These are phyloP conservation scores for Ogataea degrootiae DNA, from an alignment of 805 yeast genomes.

Conservation along the genomic window DNA sequence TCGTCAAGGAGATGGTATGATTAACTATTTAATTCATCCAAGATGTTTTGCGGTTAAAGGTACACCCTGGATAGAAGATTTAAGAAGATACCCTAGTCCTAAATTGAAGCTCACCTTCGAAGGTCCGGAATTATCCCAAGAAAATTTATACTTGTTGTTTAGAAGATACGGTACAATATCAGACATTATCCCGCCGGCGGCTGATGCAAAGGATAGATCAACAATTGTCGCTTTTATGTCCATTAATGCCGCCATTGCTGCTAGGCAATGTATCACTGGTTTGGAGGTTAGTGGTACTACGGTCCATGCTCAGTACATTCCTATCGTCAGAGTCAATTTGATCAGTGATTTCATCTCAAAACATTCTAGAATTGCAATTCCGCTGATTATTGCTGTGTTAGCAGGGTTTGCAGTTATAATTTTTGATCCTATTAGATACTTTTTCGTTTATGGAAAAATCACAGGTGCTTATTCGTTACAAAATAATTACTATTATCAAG, in stretches of 20 bases:
- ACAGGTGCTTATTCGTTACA: conserved; percentile 52
- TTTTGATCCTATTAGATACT: conserved; percentile 90
- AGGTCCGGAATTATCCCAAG: conserved; percentile 75
- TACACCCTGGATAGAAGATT: conserved; percentile 93
- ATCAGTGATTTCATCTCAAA: conserved; percentile 55
- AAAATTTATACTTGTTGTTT: conserved; percentile 69
- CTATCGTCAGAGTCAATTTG: conserved; percentile 46
- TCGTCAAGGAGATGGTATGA: conserved; percentile 24
- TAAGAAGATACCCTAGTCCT: conserved; percentile 68
- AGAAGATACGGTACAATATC: conserved; percentile 82
- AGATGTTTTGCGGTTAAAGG: conserved; percentile 77
- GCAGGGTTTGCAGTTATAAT: conserved; percentile 80
- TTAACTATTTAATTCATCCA: conserved; percentile 44
- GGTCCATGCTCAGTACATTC: conserved; percentile 71
- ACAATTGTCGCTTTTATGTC: conserved; percentile 54
- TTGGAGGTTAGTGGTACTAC: conserved; percentile 56
- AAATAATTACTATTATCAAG: conserved; percentile 33
- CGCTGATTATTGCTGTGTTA: conserved; percentile 68
- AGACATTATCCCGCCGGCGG: conserved; percentile 60
- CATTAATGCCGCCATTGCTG: conserved; percentile 70
- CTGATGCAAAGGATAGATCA: conserved; percentile 39
- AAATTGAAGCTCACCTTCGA: conserved; percentile 64
- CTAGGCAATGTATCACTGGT: conserved; percentile 89
- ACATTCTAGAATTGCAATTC: conserved; percentile 82
- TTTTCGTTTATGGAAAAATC: conserved; percentile 69